Conservation (phyloP, 2,329 filamentous ascomycete genomes). For the Dichotomopilus funicola region DNA sequence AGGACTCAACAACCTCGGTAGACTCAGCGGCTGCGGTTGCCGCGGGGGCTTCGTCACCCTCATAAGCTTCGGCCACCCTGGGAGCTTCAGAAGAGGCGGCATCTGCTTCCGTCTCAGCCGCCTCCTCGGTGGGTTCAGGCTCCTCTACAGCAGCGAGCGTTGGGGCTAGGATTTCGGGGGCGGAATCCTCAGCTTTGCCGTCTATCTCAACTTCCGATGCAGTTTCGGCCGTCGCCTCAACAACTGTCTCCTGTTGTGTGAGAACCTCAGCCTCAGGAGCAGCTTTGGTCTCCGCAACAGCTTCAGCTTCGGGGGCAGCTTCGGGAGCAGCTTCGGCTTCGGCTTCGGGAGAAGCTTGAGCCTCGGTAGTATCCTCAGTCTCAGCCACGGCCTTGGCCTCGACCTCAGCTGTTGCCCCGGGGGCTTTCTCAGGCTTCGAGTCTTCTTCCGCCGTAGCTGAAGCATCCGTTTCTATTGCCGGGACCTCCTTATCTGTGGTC, state of each 20-base stretch:
- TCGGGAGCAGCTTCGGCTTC: not conserved
- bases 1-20: not conserved
- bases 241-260: no score
- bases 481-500: not conserved
- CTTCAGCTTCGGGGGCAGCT: no score
- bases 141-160: no score
- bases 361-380: not conserved
- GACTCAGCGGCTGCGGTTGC: not conserved
- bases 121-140: no score
- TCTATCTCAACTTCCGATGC: no score
- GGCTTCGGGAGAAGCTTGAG: not conserved
- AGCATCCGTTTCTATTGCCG: not conserved
- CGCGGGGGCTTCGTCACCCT: constrained; percentile 3
- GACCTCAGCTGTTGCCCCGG: not conserved
- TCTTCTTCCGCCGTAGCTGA: no score
- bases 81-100: not conserved
- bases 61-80: not conserved
- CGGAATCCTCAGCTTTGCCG: no score
- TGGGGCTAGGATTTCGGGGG: no score
- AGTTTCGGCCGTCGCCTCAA: no score
- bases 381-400: not conserved
- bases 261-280: no score
- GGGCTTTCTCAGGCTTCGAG: not conserved
- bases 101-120: no score
- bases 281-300: no score